Base-by-base conservation (phyloP, 2,329 filamentous ascomycete genomes). In the Cercospora sesami region DNA sequence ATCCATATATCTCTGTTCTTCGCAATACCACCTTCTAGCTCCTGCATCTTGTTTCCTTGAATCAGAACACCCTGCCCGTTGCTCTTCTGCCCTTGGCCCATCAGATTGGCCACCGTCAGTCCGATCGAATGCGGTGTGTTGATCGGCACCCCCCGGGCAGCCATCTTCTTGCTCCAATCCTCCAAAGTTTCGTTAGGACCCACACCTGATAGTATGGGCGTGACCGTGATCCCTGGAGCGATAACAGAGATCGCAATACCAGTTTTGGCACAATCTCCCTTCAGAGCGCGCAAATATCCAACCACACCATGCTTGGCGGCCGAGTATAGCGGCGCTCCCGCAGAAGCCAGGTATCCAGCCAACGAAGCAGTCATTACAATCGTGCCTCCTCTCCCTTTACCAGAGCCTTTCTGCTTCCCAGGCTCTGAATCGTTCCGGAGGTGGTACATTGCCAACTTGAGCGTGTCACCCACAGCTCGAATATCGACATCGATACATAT, bases 261-360 rank as follows among this genome's bases (percentile, higher is more conserved):
- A 10, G 82, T 73, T 66, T 80, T 83, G 5, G 80, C 79, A 60
- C 80, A 82, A 71, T 84, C 83, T 39, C 82, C 80, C 74, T 85
- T 84, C 26, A 85, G 75, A 0, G 83, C 81, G 23, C 83, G 80
- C 78, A 85, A 80, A 21, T 84, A 78, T n/a, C 83, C 83, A 1
- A 85, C 81, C 33, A 85, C 77, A 33, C 81, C 83, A 72, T 85
- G 83, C 68, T 85, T 85, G 9, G 83, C 83, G 21, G 83, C 83
- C 30, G 79, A 81, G 69, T 85, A 85, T 16, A 83, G 69, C 16
- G 82, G 82, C 26, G 82, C 81, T 0, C 83, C 83, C 10, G 82
- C 82, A 64, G 79, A 81, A 0, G 81, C 83, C 6, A 85, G 73
- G 74, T 85, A 84, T 0, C 83, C 83, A 1, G 83, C 83, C 64